Evolutionary conservation across 2,329 filamentous ascomycete species (phyloP).

Genomic region (Fusarium nurragi): DNA sequence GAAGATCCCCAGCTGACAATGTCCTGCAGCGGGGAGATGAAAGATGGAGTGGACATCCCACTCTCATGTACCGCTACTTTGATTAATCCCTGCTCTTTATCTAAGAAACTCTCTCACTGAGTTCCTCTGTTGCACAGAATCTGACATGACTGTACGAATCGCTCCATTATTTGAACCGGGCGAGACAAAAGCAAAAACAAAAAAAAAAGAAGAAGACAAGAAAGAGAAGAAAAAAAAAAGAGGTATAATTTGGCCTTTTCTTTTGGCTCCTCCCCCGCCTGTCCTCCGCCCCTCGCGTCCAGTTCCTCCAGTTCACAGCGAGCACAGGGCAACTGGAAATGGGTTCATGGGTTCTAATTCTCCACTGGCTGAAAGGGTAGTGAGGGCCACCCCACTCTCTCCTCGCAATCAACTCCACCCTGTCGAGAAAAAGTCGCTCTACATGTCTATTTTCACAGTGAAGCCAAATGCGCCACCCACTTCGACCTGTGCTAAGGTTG

Average conservation of each 20-base stretch:
- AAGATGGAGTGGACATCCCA: slow-evolving; percentile 2
- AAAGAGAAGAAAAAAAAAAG: background rate
- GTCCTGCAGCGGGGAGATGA: slow-evolving; percentile 24
- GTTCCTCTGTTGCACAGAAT: background rate
- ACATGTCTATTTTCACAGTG: slow-evolving; percentile 18
- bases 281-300: background rate
- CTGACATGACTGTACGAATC: background rate
- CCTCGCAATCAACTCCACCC: slow-evolving; percentile 25
- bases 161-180: background rate
- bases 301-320: background rate
- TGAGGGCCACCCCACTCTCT: slow-evolving; percentile 23
- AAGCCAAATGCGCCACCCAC: slow-evolving; percentile 3
- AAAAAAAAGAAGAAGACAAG: background rate
- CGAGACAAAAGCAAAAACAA: background rate
- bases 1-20: slow-evolving; percentile 31
- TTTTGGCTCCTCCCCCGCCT: slow-evolving; percentile 12
- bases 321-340: slow-evolving; percentile 6
- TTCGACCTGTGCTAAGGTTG: slow-evolving; percentile 9
- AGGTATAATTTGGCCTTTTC: slow-evolving; percentile 4
- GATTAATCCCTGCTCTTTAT: background rate
- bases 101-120: background rate
- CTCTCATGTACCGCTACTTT: slow-evolving; percentile 27
- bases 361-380: slow-evolving; percentile 11
- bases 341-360: slow-evolving; percentile 4
- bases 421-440: slow-evolving; percentile 36